Evolutionary conservation across 164 flowering plant genomes (phyloP).

Genomic region (Aristolochia fimbriata): DNA sequence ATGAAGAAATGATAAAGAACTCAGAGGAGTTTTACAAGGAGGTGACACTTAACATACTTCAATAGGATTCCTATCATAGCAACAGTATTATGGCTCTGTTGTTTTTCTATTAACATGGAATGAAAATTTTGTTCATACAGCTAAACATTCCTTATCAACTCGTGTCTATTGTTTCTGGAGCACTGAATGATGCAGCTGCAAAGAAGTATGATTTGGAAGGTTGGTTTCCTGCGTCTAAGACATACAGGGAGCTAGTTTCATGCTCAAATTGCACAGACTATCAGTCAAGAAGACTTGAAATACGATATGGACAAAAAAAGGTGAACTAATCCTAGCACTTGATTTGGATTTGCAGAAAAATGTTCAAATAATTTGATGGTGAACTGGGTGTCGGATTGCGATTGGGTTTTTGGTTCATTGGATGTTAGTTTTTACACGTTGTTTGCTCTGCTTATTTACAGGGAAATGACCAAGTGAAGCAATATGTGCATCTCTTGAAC

Average conservation of each 20-base stretch:
- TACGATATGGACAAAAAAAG: slow-evolving; percentile 91
- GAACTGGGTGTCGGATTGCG: neutral
- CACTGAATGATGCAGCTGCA: slow-evolving; percentile 93
- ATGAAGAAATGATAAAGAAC: slow-evolving; percentile 69
- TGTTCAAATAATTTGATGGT: neutral
- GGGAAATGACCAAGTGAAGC: slow-evolving; percentile 76
- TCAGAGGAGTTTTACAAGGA: slow-evolving; percentile 74
- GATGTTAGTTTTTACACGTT: neutral
- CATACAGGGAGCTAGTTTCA: slow-evolving; percentile 86
- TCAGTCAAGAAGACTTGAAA: slow-evolving; percentile 79
- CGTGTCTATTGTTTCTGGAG: slow-evolving; percentile 89
- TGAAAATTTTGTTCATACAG: slow-evolving; percentile 25
- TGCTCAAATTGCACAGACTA: slow-evolving; percentile 95
- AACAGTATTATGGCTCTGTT: neutral
- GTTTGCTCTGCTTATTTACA: slow-evolving; percentile 18
- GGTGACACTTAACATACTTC: slow-evolving; percentile 26
- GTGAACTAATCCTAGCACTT: slow-evolving; percentile 13
- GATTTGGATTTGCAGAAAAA: neutral
- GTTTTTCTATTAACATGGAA: slow-evolving; percentile 2
- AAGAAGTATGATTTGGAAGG: slow-evolving; percentile 95
- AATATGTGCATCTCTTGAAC: slow-evolving; percentile 79
- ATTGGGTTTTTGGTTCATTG: neutral
- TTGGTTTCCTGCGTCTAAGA: slow-evolving; percentile 91
- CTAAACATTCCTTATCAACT: slow-evolving; percentile 75
- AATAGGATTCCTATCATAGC: neutral